Base-by-base conservation (phyloP, 345 rosid species). In the Reutealis trisperma region DNA sequence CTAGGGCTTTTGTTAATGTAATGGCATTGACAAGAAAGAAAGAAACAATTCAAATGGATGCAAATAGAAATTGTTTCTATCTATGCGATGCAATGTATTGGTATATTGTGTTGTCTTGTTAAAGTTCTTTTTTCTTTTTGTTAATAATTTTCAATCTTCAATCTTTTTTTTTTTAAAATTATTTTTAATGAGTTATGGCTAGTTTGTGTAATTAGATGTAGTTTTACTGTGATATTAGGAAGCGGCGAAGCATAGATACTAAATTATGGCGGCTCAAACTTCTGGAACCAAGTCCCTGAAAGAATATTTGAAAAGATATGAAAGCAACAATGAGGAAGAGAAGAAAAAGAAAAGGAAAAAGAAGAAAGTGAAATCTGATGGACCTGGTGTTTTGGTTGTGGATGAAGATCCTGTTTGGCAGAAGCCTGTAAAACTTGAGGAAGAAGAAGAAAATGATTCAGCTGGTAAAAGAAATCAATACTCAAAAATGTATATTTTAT, bases 321-420 rank as follows among this genome's bases (percentile, higher is more conserved):
- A 88, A 70, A 86, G 85, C 47, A 84, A 74, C 32, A 75, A 22
- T 30, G 79, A 83, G 45, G 88, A 83, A 75, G 85, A 88, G 85
- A 89, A 86, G 84, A 91, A 85, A 63, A 93, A 80, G 88, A 90
- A 88, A 78, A 88, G 82, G 83, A 91, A 85, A 81, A 92, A 88
- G 85, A 88, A 79, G 85, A 86, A 79, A 42, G 62, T 78, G 30
- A 86, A 79, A 75, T 82, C 88, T 15, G 90, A 78, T 59, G 70
- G 84, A 0, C 68, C 77, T 0, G 91, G 95, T 58, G 91, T 93
- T 83, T 63, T 89, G 52, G 93, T 93, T 65, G 97, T 93, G 7
- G 98, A 96, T 72, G 85, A 89, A 81, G 98, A 96, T 84, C 99
- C 98, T 1, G 89, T 89, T 71, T 96, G 99, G 99, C 94, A 92